Conservation (phyloP, 2,329 filamentous ascomycete genomes). For the Fusarium sp. region DNA sequence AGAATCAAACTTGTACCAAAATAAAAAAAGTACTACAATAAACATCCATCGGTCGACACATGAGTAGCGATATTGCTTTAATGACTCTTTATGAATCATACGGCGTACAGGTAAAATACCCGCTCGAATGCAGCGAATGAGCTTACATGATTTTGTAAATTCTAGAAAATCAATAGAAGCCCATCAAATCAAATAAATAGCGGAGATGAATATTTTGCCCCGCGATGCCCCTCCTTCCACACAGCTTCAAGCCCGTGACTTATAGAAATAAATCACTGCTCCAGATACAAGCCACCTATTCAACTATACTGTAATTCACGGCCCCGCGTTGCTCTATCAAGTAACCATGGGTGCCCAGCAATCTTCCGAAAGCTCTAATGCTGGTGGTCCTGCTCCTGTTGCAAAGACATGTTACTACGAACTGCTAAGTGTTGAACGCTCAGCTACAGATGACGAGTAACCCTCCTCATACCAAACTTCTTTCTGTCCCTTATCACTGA, state of each 20-base stretch:
- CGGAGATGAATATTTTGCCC: slow-evolving; percentile 31
- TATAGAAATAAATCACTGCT: not conserved
- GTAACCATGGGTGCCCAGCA: slow-evolving; percentile 66
- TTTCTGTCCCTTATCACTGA: not conserved
- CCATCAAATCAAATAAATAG: not conserved
- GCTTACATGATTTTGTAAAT: slow-evolving; percentile 24
- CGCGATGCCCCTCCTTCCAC: slow-evolving; percentile 37
- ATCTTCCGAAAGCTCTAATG: slow-evolving; percentile 57
- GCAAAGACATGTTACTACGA: slow-evolving; percentile 88
- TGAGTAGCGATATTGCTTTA: not conserved
- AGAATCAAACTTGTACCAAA: not conserved
- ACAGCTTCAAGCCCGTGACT: slow-evolving; percentile 1
- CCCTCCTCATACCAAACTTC: slow-evolving; percentile 40
- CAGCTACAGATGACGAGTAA: slow-evolving; percentile 84
- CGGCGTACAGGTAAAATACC: slow-evolving; percentile 10
- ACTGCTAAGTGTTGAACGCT: slow-evolving; percentile 77
- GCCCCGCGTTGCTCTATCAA: slow-evolving; percentile 3
- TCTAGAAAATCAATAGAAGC: slow-evolving; percentile 16
- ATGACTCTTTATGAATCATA: slow-evolving; percentile 40
- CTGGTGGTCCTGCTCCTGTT: slow-evolving; percentile 49
- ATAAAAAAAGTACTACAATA: not conserved
- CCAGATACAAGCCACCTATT: slow-evolving; percentile 1
- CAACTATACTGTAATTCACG: not conserved
- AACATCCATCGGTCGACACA: not conserved
- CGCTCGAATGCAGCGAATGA: slow-evolving; percentile 15